Evolutionary conservation across 148 eudicot species (phyloP).

Genomic region (Hydrangea macrophylla): DNA sequence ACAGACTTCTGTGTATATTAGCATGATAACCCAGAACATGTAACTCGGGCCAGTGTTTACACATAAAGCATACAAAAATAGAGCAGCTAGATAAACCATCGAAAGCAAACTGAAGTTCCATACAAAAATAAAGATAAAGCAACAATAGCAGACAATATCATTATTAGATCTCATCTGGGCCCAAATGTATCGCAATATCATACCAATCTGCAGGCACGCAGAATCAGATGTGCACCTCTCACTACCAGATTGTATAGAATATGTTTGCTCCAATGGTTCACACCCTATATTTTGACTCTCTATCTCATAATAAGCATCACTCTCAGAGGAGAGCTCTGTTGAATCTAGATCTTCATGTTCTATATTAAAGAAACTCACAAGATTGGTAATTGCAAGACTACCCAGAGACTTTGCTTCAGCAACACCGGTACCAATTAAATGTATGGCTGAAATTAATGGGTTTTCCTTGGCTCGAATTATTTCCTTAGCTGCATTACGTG

Average conservation of each 20-base stretch:
- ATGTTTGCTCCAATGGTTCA: constrained; percentile 42
- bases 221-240: constrained; percentile 63
- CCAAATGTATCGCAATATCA: constrained; percentile 78
- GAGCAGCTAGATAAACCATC: constrained; percentile 88
- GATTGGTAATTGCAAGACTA: constrained; percentile 88
- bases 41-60: constrained; percentile 83
- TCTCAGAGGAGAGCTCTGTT: constrained; percentile 39
- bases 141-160: constrained; percentile 92
- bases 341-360: constrained; percentile 57
- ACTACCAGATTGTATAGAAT: constrained; percentile 79
- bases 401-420: constrained; percentile 90
- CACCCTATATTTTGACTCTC: constrained; percentile 39
- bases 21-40: constrained; percentile 87
- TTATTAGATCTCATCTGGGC: constrained; percentile 91
- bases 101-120: constrained; percentile 99
- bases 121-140: constrained; percentile 81
- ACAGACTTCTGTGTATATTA: constrained; percentile 82
- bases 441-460: constrained; percentile 84
- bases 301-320: constrained; percentile 35
- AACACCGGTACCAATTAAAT: constrained; percentile 88
- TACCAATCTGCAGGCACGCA: constrained; percentile 64
- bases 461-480: constrained; percentile 57
- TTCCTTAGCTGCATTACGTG: constrained; percentile 37
- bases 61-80: constrained; percentile 92
- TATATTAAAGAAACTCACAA: constrained; percentile 82